A percentile compares a stretch with the other conserved stretches of the same genome.
These are phyloP conservation scores for Keithomyces neogunnii DNA, from an alignment of 2,329 filamentous ascomycete species.

Conservation along the genomic window DNA sequence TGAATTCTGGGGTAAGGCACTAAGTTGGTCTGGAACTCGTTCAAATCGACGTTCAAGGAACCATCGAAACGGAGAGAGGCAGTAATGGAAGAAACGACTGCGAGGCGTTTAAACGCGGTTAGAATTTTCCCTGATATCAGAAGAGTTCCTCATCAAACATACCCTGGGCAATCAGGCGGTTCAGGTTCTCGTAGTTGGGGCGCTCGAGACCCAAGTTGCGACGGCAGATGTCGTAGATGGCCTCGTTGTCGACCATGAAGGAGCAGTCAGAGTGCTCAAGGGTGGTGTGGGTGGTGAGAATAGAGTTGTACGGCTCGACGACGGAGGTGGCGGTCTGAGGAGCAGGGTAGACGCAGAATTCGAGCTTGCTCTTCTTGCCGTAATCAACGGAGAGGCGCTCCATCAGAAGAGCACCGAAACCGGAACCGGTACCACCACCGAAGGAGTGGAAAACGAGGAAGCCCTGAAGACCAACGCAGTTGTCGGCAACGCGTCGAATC, in stretches of 20 bases:
- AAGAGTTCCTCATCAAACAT: constrained; percentile 16
- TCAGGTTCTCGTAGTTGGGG: constrained; percentile 97
- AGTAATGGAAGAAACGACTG: constrained; percentile 96
- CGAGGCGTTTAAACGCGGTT: background rate
- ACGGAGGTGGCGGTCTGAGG: constrained; percentile 96
- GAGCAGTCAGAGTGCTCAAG: constrained; percentile 99
- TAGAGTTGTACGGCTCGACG: constrained; percentile 99
- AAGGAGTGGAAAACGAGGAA: constrained; percentile 99
- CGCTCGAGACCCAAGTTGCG: constrained; percentile 95
- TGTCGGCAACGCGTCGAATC: constrained; percentile 94
- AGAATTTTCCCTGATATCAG: background rate
- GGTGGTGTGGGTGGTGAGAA: constrained; percentile 97
- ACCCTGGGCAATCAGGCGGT: constrained; percentile 97
- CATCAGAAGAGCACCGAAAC: constrained; percentile 97
- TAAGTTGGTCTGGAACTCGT: constrained; percentile 99
- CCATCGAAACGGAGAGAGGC: constrained; percentile 97
- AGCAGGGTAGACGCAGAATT: constrained; percentile 98
- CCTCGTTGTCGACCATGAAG: constrained; percentile 99
- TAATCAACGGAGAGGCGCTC: constrained; percentile 98
- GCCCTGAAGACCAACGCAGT: constrained; percentile 95
- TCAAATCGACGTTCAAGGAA: constrained; percentile 97
- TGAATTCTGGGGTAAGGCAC: constrained; percentile 98
- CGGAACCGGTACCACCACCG: constrained; percentile 96
- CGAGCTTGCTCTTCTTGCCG: constrained; percentile 99
- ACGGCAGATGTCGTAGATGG: constrained; percentile 99